These are phyloP conservation scores for Ceratobasidium sp. DNA, from an alignment of 1,284 basidiomycete species.

Conservation along the genomic window DNA sequence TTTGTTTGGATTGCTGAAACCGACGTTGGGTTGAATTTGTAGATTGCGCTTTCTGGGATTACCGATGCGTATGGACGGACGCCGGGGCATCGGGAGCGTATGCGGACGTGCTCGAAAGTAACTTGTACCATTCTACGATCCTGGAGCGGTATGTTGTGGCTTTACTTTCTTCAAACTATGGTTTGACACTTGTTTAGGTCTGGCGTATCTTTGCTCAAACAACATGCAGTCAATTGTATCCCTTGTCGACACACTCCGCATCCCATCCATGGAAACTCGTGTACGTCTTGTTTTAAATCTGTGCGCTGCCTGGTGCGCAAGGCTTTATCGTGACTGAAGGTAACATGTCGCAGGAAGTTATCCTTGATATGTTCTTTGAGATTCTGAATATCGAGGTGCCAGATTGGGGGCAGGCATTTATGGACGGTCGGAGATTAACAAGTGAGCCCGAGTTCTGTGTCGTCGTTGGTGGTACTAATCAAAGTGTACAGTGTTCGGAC, in stretches of 20 bases:
- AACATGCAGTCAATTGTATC: constrained; percentile 87
- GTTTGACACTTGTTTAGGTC: constrained; percentile 63
- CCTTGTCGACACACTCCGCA: constrained; percentile 86
- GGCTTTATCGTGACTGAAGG: constrained; percentile 35
- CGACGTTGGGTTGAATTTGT: constrained; percentile 47
- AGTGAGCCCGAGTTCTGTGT: constrained; percentile 65
- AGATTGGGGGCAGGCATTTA: constrained; percentile 91
- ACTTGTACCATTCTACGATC: constrained; percentile 88
- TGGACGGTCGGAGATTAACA: constrained; percentile 87
- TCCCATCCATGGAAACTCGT: constrained; percentile 88
- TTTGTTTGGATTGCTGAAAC: constrained; percentile 2
- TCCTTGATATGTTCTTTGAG: constrained; percentile 94
- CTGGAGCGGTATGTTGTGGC: constrained; percentile 84
- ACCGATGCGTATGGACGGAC: constrained; percentile 93
- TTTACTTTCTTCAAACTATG: neutral
- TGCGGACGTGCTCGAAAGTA: constrained; percentile 82
- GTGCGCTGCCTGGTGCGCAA: constrained; percentile 22
- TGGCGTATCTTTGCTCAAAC: constrained; percentile 96
- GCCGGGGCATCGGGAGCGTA: constrained; percentile 78
- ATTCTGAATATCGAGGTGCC: constrained; percentile 92
- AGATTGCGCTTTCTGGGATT: constrained; percentile 88
- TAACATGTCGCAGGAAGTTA: constrained; percentile 75
- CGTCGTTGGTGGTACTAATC: neutral
- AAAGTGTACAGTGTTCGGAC: constrained; percentile 68
- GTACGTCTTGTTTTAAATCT: constrained; percentile 62